Percentiles rank a stretch among this genome's conserved stretches.
These are phyloP conservation scores for Echria macrotheca DNA, from an alignment of 495 filamentous ascomycete species.

Conservation along the genomic window DNA sequence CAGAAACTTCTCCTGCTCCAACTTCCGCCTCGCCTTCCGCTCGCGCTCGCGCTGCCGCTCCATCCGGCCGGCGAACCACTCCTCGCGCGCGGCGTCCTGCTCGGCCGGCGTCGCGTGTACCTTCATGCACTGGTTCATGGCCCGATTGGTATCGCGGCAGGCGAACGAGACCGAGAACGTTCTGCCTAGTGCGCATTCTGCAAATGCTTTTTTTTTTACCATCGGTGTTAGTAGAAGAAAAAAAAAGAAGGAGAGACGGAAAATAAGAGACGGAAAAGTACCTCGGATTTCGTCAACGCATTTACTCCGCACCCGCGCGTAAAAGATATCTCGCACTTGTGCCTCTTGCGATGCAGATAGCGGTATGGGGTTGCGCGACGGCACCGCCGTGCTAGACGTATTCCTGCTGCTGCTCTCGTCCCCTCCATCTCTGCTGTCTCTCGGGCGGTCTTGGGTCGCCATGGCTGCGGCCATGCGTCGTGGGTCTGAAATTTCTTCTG, in stretches of 20 bases:
- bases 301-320: constrained; percentile 71
- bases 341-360: constrained; percentile 86
- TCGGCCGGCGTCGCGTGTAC: constrained; percentile 74
- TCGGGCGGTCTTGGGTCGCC: too few relatives aligned
- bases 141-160: constrained; percentile 68
- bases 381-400: constrained; percentile 30
- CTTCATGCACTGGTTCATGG: constrained; percentile 94
- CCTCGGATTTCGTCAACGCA: constrained; percentile 87
- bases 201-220: constrained; percentile 65
- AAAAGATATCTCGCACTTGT: constrained; percentile 84
- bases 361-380: constrained; percentile 79
- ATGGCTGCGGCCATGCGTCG: too few relatives aligned
- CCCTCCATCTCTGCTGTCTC: too few relatives aligned
- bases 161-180: constrained; percentile 81
- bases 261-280: constrained; percentile 30
- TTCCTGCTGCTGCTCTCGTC: too few relatives aligned
- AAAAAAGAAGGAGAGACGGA: not conserved
- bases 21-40: constrained; percentile 49
- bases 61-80: constrained; percentile 78
- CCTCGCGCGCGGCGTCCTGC: constrained; percentile 81
- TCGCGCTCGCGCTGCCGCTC: constrained; percentile 60
- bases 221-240: not conserved
- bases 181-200: constrained; percentile 77
- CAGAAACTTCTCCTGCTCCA: constrained; percentile 53
- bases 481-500: too few relatives aligned